Evolutionary conservation across 202 grass and related monocot genomes (phyloP).

Genomic region (Cymbopogon flexuosus): DNA sequence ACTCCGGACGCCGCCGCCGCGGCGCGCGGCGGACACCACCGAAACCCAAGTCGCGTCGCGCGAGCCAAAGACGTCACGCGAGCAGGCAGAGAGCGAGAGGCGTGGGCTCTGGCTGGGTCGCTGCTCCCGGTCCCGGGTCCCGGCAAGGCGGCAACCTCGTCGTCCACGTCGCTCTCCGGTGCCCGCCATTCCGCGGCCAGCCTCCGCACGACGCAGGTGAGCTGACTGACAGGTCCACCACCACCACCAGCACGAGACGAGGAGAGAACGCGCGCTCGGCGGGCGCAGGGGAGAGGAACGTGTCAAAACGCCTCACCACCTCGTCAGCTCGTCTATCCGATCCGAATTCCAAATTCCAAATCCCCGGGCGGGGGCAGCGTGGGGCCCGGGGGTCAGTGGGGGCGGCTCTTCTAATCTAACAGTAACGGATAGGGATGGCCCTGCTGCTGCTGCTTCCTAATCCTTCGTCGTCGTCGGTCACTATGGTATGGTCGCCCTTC

Average conservation of each 20-base stretch:
- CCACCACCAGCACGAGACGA: background rate
- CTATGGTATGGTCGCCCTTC: too few species aligned
- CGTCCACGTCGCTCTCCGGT: too few species aligned
- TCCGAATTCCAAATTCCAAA: background rate
- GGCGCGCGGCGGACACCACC: too few species aligned
- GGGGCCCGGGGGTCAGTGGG: background rate
- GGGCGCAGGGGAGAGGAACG: constrained; percentile 6
- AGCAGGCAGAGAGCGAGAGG: too few species aligned
- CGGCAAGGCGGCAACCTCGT: too few species aligned
- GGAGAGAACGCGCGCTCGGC: background rate
- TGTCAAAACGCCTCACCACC: constrained; percentile 31
- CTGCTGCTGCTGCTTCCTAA: background rate
- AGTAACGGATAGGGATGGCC: constrained; percentile 40
- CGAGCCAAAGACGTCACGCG: too few species aligned
- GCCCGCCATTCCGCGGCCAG: too few species aligned
- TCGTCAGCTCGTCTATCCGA: background rate
- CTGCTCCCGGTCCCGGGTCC: too few species aligned
- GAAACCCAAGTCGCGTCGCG: too few species aligned
- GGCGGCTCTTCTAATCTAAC: background rate
- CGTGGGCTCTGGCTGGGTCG: too few species aligned
- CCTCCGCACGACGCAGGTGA: too few species aligned
- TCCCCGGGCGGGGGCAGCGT: background rate
- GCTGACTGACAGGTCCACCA: background rate
- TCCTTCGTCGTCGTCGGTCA: background rate
- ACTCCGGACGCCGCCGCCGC: too few species aligned